Base-by-base conservation (phyloP, 345 rosid species). In the Zanthoxylum bungeanum region DNA sequence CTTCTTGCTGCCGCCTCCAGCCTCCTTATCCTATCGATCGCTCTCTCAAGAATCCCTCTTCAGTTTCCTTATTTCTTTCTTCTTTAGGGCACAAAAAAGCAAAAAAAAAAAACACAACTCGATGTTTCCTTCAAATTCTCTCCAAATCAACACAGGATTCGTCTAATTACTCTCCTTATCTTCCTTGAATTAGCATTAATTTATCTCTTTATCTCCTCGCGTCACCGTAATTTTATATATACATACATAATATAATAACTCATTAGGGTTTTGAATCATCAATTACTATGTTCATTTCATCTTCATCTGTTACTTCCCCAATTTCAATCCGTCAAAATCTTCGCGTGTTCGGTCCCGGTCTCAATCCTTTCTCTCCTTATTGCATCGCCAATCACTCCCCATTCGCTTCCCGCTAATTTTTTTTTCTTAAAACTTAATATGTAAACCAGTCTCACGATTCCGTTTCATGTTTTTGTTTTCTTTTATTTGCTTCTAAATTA, bases 381-480 rank as follows among this genome's bases (percentile, higher is more conserved):
- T 95, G 99, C 88, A 53, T 95, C 24, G 98, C 96, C 76, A 81
- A 95, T 91, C 89, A 95, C 86, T 84, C 78, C n/a, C n/a, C n/a
- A n/a, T n/a, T n/a, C n/a, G n/a, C n/a, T n/a, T 84, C 78, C 77
- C 89, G 91, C 72, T 86, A 86, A 85, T 12, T 53, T 53, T 12
- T 3, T 3, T 24, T 4, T 55, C 31, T 28, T 17, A n/a, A n/a
- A n/a, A n/a, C 24, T 49, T 34, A n/a, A n/a, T n/a, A 73, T 49
- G 36, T 69, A 61, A 81, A 58, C 53, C 66, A 53, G 71, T 33
- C 39, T 30, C 22, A 17, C 60, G 76, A 49, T n/a, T 30, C 22
- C 0, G 17, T 72, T 30, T 14, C 19, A 5, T 4, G 22, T 44
- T 36, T 72, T 17, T 16, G 33, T 34, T 31, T n/a, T 7, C 1